Percentiles rank a stretch among this genome's conserved stretches.
Conservation (phyloP, 805 yeast species). For the Candida palmyrensis region DNA sequence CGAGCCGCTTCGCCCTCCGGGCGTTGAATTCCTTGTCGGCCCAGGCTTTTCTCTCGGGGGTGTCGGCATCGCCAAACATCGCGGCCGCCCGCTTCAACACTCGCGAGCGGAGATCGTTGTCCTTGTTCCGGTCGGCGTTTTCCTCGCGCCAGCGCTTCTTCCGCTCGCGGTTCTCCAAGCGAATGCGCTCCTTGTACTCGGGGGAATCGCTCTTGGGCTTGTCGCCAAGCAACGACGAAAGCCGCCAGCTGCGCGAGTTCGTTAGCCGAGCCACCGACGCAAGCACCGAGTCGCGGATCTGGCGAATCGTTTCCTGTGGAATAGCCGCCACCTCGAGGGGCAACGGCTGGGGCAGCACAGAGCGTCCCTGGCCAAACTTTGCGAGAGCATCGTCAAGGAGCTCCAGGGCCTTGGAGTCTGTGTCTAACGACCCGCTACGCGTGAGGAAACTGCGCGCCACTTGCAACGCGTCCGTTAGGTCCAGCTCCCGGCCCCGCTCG, state of each 20-base stretch:
- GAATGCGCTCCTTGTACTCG: conserved; percentile 50
- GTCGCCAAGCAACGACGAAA: conserved; percentile 11
- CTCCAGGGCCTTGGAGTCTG: conserved; percentile 14
- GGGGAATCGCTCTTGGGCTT: conserved; percentile 24
- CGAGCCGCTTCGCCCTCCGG: conserved; percentile 56
- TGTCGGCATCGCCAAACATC: conserved; percentile 58
- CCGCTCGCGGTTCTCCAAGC: conserved; percentile 68
- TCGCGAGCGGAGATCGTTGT: conserved; percentile 78
- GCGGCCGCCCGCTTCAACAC: conserved; percentile 66
- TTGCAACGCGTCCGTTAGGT: conserved; percentile 24
- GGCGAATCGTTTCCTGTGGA: conserved; percentile 9
- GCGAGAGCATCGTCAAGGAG: conserved; percentile 20
- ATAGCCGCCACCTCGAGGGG: conserved; percentile 1
- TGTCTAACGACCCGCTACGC: conserved; percentile 7
- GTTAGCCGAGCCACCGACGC: conserved; percentile 21
- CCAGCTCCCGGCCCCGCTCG: conserved; percentile 15
- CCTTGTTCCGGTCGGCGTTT: conserved; percentile 77
- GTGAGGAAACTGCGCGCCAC: conserved; percentile 29
- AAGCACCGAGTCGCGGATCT: conserved; percentile 15
- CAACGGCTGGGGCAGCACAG: no score
- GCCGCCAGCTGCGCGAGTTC: conserved; percentile 12
- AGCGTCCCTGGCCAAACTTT: conserved; percentile 2
- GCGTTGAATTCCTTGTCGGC: conserved; percentile 64
- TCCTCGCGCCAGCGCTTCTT: conserved; percentile 82
- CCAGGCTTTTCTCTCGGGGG: conserved; percentile 59